Evolutionary conservation across 805 yeast genomes (phyloP).

Genomic region (Yamadazyma takamatsuzukensis): DNA sequence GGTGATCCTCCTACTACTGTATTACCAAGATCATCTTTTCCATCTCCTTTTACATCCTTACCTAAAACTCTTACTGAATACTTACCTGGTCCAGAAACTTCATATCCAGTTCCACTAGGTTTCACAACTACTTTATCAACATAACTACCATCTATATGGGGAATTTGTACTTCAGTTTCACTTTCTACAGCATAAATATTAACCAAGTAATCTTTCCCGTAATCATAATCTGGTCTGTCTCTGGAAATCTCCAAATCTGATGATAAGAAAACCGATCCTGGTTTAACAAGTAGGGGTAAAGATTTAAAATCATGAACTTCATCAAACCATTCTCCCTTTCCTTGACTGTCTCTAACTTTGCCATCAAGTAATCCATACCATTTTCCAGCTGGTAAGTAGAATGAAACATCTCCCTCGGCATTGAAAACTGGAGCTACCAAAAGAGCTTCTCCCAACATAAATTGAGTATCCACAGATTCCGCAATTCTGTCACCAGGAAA

Average conservation of each 20-base stretch:
- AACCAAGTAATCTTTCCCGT: conserved; percentile 20
- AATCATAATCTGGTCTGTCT: conserved; percentile 19
- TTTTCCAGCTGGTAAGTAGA: conserved; percentile 27
- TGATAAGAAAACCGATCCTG: conserved; percentile 22
- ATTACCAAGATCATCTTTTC: conserved; percentile 2
- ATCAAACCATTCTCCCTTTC: conserved; percentile 20
- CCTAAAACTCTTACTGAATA: conserved; percentile 12
- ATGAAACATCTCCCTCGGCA: conserved; percentile 26
- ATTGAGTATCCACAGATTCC: conserved; percentile 27
- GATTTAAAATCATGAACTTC: conserved; percentile 29
- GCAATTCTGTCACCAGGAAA: conserved; percentile 23
- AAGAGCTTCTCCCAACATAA: conserved; percentile 27
- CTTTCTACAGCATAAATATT: conserved; percentile 17
- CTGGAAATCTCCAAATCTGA: conserved; percentile 13
- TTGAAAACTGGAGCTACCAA: conserved; percentile 32
- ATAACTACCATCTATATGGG: conserved; percentile 18
- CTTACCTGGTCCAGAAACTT: conserved; percentile 7
- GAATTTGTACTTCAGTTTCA: conserved; percentile 13
- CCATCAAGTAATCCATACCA: conserved; percentile 36
- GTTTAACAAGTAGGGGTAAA: conserved; percentile 27
- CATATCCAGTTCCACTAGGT: conserved; percentile 6
- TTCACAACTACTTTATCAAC: conserved; percentile 2
- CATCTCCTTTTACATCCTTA: not conserved
- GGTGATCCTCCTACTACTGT: not conserved
- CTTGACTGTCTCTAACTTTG: conserved; percentile 17